These are phyloP conservation scores for Fusarium anguioides DNA, from an alignment of 2,329 filamentous ascomycete genomes.

Conservation along the genomic window DNA sequence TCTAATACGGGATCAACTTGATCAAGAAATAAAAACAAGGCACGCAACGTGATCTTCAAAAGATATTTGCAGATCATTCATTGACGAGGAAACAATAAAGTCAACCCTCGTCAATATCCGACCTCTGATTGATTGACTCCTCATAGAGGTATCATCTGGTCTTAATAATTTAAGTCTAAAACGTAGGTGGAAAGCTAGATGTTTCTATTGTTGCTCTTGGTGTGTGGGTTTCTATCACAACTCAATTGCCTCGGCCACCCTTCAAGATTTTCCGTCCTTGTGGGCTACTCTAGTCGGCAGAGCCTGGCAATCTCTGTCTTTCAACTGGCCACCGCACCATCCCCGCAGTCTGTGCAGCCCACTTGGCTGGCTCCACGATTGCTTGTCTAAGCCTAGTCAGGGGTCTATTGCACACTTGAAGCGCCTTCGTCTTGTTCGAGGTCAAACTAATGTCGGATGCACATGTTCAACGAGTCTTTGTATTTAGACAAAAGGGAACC, in stretches of 20 bases:
- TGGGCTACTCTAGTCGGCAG: constrained; percentile 32
- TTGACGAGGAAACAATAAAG: background rate
- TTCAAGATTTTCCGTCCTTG: constrained; percentile 42
- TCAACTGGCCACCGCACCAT: constrained; percentile 43
- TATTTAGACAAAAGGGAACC: constrained; percentile 34
- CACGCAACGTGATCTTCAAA: no score
- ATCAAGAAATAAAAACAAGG: no score
- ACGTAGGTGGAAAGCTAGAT: constrained; percentile 6
- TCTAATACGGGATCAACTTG: constrained; percentile 9
- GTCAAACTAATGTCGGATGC: constrained; percentile 36
- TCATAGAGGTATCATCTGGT: background rate
- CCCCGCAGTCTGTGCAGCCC: constrained; percentile 40
- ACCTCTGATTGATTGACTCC: background rate
- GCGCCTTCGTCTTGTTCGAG: constrained; percentile 31
- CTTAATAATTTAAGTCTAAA: constrained; percentile 1
- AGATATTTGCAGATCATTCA: background rate
- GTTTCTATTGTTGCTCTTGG: constrained; percentile 10
- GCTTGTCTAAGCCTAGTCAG: constrained; percentile 46
- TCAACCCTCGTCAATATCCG: background rate
- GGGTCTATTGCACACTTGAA: constrained; percentile 40
- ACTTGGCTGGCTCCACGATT: constrained; percentile 39
- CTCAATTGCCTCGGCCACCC: constrained; percentile 21
- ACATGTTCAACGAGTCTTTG: constrained; percentile 35
- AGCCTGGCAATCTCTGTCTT: constrained; percentile 16
- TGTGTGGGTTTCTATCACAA: constrained; percentile 3